These are phyloP conservation scores for Selaginella moellendorffii DNA, from an alignment of 75 land plant species.

Conservation along the genomic window DNA sequence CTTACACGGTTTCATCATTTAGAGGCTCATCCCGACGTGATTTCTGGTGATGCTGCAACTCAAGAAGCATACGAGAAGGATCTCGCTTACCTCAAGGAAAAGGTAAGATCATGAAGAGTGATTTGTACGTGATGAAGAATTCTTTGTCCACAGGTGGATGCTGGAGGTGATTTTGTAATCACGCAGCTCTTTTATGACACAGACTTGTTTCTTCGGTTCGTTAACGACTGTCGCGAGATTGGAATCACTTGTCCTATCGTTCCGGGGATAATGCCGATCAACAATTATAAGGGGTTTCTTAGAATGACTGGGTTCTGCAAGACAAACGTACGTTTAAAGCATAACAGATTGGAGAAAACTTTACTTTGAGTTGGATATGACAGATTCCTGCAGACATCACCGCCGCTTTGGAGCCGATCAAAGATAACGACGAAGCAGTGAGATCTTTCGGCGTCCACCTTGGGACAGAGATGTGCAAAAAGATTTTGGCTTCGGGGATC, in stretches of 20 bases:
- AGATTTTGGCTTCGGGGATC: constrained; percentile 81
- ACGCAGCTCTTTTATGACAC: constrained; percentile 94
- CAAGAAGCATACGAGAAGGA: constrained; percentile 61
- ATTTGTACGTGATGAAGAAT: too few species aligned
- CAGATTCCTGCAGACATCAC: constrained; percentile 77
- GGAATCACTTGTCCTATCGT: constrained; percentile 91
- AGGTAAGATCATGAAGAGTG: too few species aligned
- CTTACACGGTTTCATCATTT: constrained; percentile 16
- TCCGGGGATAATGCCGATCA: constrained; percentile 96
- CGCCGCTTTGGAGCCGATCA: constrained; percentile 86
- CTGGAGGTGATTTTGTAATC: constrained; percentile 82
- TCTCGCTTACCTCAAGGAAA: constrained; percentile 69
- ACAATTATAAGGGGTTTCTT: constrained; percentile 80
- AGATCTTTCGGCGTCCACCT: constrained; percentile 83
- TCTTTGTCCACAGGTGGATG: constrained; percentile 48
- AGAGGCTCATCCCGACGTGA: constrained; percentile 98
- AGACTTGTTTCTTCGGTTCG: constrained; percentile 77
- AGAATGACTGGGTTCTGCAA: constrained; percentile 97
- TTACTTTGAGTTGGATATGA: background rate
- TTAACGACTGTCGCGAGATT: constrained; percentile 73
- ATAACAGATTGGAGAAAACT: background rate
- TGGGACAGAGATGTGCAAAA: constrained; percentile 98
- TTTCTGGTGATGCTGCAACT: constrained; percentile 42
- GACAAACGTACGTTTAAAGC: constrained; percentile 50
- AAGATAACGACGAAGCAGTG: constrained; percentile 96